Evolutionary conservation across 306 rosid species (phyloP).

Genomic region (Morella rubra): DNA sequence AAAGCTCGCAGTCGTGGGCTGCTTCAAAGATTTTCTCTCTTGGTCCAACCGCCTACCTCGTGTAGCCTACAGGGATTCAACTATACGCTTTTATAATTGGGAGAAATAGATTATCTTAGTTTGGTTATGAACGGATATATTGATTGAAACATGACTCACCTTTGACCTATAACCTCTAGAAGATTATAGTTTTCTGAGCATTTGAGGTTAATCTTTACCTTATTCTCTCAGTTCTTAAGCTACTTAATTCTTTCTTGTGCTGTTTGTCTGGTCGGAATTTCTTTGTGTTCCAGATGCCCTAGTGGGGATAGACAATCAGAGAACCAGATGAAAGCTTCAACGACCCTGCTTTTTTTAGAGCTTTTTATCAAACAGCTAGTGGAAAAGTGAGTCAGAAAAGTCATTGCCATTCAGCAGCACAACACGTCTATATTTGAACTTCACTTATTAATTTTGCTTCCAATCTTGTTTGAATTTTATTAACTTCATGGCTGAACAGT

Average conservation of each 20-base stretch:
- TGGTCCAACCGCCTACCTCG: neutral
- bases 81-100: neutral
- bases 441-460: too few relatives aligned
- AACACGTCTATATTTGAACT: too few relatives aligned
- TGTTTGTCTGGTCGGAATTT: neutral
- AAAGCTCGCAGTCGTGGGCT: conserved; percentile 23
- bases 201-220: neutral
- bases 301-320: neutral
- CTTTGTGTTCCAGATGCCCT: neutral
- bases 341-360: neutral
- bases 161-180: too few relatives aligned
- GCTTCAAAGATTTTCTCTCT: conserved; percentile 14
- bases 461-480: neutral
- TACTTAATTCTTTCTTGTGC: too few relatives aligned
- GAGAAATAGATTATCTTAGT: neutral
- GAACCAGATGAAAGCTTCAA: neutral
- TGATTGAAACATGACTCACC: neutral
- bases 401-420: conserved; percentile 10
- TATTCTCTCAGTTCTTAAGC: neutral
- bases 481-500: neutral
- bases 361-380: neutral
- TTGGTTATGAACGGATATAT: neutral
- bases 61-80: conserved; percentile 16
- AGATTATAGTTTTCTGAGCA: too few relatives aligned
- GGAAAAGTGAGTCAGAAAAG: neutral